Conservation (phyloP, 2,329 filamentous ascomycete genomes). For the Aspergillus quadricinctus region DNA sequence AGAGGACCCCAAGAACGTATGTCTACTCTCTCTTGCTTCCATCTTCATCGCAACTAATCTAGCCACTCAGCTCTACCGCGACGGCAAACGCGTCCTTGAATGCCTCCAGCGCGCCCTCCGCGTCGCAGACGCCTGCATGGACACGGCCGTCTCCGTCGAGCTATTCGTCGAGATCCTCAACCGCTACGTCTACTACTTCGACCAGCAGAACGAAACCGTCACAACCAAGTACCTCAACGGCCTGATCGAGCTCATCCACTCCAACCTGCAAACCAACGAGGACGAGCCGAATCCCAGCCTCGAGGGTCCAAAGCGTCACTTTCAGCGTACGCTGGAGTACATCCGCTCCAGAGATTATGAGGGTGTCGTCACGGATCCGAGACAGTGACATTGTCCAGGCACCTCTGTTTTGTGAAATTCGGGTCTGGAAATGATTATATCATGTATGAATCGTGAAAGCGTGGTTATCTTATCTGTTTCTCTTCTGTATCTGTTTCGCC, state of each 20-base stretch:
- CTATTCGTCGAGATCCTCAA: slow-evolving; percentile 98
- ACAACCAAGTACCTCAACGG: slow-evolving; percentile 98
- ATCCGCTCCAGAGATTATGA: slow-evolving; percentile 90
- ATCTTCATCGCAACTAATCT: slow-evolving; percentile 5
- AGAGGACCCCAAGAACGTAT: slow-evolving; percentile 73
- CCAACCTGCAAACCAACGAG: slow-evolving; percentile 83
- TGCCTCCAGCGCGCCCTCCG: slow-evolving; percentile 92
- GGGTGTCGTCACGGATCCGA: slow-evolving; percentile 70
- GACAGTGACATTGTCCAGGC: slow-evolving; percentile 30
- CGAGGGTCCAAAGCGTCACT: slow-evolving; percentile 88
- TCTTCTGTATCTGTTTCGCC: slow-evolving; percentile 1
- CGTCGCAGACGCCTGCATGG: slow-evolving; percentile 98
- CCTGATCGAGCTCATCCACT: slow-evolving; percentile 96
- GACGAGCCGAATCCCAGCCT: slow-evolving; percentile 61
- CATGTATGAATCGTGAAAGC: slow-evolving; percentile 2
- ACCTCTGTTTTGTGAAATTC: background rate
- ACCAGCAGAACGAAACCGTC: slow-evolving; percentile 97
- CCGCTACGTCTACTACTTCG: slow-evolving; percentile 98
- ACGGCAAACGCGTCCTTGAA: slow-evolving; percentile 94
- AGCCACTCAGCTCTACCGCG: slow-evolving; percentile 74
- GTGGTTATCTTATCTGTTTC: slow-evolving; percentile 11
- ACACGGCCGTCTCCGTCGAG: slow-evolving; percentile 93
- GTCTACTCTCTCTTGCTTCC: slow-evolving; percentile 31
- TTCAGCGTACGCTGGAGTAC: slow-evolving; percentile 90
- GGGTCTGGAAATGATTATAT: slow-evolving; percentile 6